A percentile compares a stretch with the other conserved stretches of the same genome.
Evolutionary conservation across 2,329 filamentous ascomycete genomes (phyloP).

Genomic region (Madurella fahalii): DNA sequence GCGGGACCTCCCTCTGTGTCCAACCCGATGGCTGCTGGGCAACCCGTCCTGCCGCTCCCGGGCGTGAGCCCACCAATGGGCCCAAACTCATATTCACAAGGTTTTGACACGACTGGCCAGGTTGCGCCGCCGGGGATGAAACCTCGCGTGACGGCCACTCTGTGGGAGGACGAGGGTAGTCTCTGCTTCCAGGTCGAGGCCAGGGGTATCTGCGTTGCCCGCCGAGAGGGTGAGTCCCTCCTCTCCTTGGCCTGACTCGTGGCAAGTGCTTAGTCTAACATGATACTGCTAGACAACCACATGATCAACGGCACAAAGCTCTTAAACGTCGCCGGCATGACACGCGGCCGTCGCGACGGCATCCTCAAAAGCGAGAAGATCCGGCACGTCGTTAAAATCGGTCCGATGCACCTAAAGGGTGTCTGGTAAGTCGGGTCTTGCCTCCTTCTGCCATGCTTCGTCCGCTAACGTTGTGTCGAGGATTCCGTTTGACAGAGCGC

Average conservation of each 20-base stretch:
- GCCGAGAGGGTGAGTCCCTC: constrained; percentile 70
- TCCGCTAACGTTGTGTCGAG: constrained; percentile 42
- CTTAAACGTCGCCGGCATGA: constrained; percentile 97
- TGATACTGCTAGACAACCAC: constrained; percentile 70
- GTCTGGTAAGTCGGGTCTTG: constrained; percentile 71
- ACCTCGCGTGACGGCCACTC: constrained; percentile 87
- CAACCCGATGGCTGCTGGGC: constrained; percentile 58
- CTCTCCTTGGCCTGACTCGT: background rate
- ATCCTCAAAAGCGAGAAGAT: constrained; percentile 98
- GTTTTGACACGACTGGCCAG: constrained; percentile 83
- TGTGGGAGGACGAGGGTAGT: constrained; percentile 98
- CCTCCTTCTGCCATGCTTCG: constrained; percentile 15
- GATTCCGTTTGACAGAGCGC: constrained; percentile 96
- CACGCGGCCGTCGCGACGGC: constrained; percentile 86
- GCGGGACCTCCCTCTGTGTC: constrained; percentile 63
- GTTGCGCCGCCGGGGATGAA: constrained; percentile 91
- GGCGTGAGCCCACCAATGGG: constrained; percentile 49
- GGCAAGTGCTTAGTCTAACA: background rate
- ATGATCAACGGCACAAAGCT: constrained; percentile 99
- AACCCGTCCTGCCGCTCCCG: constrained; percentile 69
- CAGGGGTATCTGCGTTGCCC: constrained; percentile 89
- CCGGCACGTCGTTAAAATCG: constrained; percentile 96
- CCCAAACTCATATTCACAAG: constrained; percentile 52
- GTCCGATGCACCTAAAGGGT: constrained; percentile 97
- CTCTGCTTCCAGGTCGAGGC: constrained; percentile 97